phyloP scores from a whole-genome alignment of 176 grass and related monocot genomes.

The Avena eriantha region DNA sequence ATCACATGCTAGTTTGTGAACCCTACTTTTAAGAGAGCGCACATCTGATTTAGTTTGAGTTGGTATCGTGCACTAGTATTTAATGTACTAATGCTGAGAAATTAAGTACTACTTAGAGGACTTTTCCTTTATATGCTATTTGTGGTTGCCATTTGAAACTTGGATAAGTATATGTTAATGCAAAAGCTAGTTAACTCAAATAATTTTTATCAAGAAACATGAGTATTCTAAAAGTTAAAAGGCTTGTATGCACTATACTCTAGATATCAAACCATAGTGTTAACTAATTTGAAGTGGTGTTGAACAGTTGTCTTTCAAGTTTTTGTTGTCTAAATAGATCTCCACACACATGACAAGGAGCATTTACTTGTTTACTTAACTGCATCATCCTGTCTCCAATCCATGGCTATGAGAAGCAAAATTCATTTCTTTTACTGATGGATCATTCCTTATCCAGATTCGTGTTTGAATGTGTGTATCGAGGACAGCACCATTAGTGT shows the following conservation, averaged over 20 bases:
- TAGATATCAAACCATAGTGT: conserved; percentile 3
- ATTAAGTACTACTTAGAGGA: not conserved
- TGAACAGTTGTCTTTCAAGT: not conserved
- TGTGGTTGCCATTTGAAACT: conserved; percentile 28
- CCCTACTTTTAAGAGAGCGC: not conserved
- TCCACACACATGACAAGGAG: conserved; percentile 15
- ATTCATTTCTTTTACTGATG: conserved; percentile 12
- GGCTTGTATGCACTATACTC: not conserved
- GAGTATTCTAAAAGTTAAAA: not conserved
- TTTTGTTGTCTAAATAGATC: conserved; percentile 2
- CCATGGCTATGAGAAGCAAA: not conserved
- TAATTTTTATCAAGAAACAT: conserved; percentile 9
- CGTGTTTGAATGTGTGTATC: conserved; percentile 77
- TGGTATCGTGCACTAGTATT: conserved; percentile 14
- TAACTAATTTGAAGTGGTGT: conserved; percentile 8
- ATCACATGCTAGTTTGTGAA: not conserved
- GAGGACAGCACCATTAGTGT: conserved; percentile 70
- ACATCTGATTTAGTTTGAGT: conserved; percentile 12
- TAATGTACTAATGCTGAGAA: not conserved
- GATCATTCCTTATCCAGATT: conserved; percentile 61
- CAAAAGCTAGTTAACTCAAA: not conserved
- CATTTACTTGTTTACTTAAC: not conserved
- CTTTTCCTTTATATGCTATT: conserved; percentile 11
- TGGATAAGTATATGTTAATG: not conserved
- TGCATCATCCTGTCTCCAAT: not conserved